Conservation (phyloP, 768 basidiomycete species). For the Agrocybe praecox region DNA sequence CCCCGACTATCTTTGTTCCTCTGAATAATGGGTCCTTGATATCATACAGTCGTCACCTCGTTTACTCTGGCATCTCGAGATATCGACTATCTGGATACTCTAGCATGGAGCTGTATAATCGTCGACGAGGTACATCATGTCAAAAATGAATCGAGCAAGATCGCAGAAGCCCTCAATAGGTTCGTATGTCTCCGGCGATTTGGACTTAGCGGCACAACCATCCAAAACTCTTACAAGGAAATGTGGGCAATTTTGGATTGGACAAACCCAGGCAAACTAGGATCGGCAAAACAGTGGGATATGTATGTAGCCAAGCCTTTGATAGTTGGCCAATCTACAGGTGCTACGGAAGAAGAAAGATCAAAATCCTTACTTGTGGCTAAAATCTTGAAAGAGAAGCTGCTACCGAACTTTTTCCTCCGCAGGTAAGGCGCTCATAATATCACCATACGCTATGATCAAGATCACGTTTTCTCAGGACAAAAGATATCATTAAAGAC, state of each 20-base stretch:
- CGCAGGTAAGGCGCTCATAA: constrained; percentile 52
- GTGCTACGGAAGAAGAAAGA: constrained; percentile 64
- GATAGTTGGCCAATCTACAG: constrained; percentile 65
- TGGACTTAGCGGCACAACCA: constrained; percentile 81
- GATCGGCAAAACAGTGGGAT: constrained; percentile 77
- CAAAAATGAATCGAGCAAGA: constrained; percentile 75
- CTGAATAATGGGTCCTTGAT: not conserved
- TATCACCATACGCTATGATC: constrained; percentile 10
- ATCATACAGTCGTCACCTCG: constrained; percentile 70
- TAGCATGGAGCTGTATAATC: constrained; percentile 73
- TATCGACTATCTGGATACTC: constrained; percentile 66
- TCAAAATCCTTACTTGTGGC: constrained; percentile 62
- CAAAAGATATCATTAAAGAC: constrained; percentile 74
- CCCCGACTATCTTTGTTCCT: not conserved
- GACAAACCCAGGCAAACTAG: constrained; percentile 83
- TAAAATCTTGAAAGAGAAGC: constrained; percentile 55
- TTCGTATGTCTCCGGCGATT: constrained; percentile 73
- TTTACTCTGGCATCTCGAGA: constrained; percentile 76
- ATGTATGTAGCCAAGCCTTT: constrained; percentile 70
- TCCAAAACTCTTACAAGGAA: constrained; percentile 89
- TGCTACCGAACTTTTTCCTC: constrained; percentile 84
- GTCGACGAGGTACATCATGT: constrained; percentile 92
- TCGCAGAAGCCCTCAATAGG: constrained; percentile 68
- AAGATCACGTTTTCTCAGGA: constrained; percentile 37
- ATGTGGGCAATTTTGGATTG: constrained; percentile 93